Percentiles rank a stretch among this genome's conserved stretches.
phyloP scores from a whole-genome alignment of 768 basidiomycete species.

The Lyophyllum decastes region DNA sequence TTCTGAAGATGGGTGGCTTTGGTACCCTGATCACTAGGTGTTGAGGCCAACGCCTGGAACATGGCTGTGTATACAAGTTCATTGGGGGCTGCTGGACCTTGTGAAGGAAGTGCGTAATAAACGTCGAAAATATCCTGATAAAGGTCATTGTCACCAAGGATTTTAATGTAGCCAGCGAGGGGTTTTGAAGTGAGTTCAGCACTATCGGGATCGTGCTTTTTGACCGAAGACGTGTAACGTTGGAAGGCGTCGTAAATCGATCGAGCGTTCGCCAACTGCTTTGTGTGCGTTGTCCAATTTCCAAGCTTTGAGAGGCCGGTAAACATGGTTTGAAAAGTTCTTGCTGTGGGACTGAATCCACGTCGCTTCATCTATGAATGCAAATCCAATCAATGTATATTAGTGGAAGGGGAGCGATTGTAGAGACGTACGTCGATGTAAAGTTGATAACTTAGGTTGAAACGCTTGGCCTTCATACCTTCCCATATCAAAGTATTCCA shows the following conservation, averaged over 20 bases:
- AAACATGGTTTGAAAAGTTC: constrained; percentile 74
- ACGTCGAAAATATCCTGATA: constrained; percentile 76
- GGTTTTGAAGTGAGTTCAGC: constrained; percentile 51
- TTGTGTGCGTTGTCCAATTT: constrained; percentile 57
- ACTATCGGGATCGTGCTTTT: constrained; percentile 46
- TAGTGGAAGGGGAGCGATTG: constrained; percentile 2
- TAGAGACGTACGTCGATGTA: constrained; percentile 62
- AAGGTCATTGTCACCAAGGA: constrained; percentile 60
- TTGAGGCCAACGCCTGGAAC: constrained; percentile 50
- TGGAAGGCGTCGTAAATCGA: constrained; percentile 61
- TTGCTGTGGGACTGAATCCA: constrained; percentile 65
- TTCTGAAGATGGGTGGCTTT: constrained; percentile 35
- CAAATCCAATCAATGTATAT: background rate
- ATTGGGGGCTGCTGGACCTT: constrained; percentile 64
- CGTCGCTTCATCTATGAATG: constrained; percentile 79
- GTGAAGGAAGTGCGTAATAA: constrained; percentile 65
- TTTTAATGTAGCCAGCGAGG: constrained; percentile 61
- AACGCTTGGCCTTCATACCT: constrained; percentile 56
- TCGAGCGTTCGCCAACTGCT: constrained; percentile 64
- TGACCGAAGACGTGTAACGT: constrained; percentile 49
- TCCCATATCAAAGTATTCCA: constrained; percentile 83
- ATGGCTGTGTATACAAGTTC: constrained; percentile 65
- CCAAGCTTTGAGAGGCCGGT: constrained; percentile 61
- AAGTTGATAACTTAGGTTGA: constrained; percentile 61
- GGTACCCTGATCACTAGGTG: constrained; percentile 22